These are phyloP conservation scores for Uronychia binucleata DNA, from an alignment of 73 alveolate species.

Conservation along the genomic window DNA sequence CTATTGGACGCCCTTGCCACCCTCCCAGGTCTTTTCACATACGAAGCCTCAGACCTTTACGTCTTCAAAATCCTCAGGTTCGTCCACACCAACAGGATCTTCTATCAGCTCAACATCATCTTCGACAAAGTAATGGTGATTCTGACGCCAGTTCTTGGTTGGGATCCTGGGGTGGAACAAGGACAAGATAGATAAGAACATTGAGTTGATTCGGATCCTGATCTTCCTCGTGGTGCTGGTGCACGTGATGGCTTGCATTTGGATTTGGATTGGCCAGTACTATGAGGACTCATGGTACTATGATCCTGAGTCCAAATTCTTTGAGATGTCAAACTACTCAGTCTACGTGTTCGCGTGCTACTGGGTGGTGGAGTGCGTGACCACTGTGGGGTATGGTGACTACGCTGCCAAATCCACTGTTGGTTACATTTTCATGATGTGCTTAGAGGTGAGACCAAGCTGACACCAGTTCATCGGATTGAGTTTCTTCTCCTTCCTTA, in stretches of 20 bases:
- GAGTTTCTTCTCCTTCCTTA: conserved; percentile 17
- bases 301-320: not conserved
- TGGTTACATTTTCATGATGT: not conserved
- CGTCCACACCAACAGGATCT: conserved; percentile 20
- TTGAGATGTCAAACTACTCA: not conserved
- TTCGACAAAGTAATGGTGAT: conserved; percentile 8
- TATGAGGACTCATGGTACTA: not conserved
- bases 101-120: conserved; percentile 14
- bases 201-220: not conserved
- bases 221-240: not conserved
- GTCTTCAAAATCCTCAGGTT: conserved; percentile 17
- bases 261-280: not conserved
- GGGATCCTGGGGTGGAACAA: not conserved
- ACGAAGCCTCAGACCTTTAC: not conserved
- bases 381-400: conserved; percentile 13
- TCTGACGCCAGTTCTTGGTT: not conserved
- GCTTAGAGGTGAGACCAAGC: not conserved
- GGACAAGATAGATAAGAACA: not conserved
- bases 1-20: conserved; percentile 34
- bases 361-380: conserved; percentile 1
- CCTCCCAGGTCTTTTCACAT: conserved; percentile 29
- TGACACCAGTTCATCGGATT: not conserved
- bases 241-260: not conserved
- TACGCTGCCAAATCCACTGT: not conserved
- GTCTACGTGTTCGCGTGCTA: not conserved